phyloP scores from a whole-genome alignment of 495 filamentous ascomycete genomes.

The Lophiotrema nucula region DNA sequence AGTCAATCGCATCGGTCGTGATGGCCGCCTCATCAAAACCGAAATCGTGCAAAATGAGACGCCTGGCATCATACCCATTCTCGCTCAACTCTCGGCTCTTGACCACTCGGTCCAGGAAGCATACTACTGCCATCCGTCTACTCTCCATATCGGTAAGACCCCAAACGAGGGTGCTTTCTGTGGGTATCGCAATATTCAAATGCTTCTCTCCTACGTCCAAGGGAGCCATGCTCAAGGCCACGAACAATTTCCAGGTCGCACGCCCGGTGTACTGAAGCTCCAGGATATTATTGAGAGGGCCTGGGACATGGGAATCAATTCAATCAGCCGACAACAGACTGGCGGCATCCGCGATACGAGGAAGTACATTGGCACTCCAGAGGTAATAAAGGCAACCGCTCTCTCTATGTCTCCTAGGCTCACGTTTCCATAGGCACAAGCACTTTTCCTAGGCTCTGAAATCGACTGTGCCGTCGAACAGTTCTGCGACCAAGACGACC shows the following conservation, averaged over 20 bases:
- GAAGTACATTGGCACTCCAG: slow-evolving; percentile 94
- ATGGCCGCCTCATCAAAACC: slow-evolving; percentile 50
- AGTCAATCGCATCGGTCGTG: slow-evolving; percentile 53
- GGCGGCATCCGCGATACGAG: slow-evolving; percentile 84
- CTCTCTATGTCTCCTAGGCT: not conserved
- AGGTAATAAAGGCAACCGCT: slow-evolving; percentile 65
- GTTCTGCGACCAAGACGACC: slow-evolving; percentile 41
- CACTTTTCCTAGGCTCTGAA: slow-evolving; percentile 66
- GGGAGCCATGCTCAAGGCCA: slow-evolving; percentile 55
- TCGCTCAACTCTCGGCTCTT: slow-evolving; percentile 68
- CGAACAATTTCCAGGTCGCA: slow-evolving; percentile 54
- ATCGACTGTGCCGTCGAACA: slow-evolving; percentile 58
- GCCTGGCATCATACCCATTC: slow-evolving; percentile 67
- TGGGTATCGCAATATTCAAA: slow-evolving; percentile 97
- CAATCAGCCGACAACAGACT: slow-evolving; percentile 71
- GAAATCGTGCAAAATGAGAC: slow-evolving; percentile 61
- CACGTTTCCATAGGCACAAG: slow-evolving; percentile 84
- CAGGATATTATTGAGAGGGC: slow-evolving; percentile 88
- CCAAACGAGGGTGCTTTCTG: slow-evolving; percentile 85
- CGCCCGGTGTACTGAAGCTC: slow-evolving; percentile 76
- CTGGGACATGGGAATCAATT: slow-evolving; percentile 85
- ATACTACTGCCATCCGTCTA: slow-evolving; percentile 74
- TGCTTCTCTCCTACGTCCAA: slow-evolving; percentile 79
- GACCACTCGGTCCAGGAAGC: slow-evolving; percentile 64
- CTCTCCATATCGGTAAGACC: slow-evolving; percentile 80